phyloP scores from a whole-genome alignment of 139 green algal species.

The Coelastrella sp. region DNA sequence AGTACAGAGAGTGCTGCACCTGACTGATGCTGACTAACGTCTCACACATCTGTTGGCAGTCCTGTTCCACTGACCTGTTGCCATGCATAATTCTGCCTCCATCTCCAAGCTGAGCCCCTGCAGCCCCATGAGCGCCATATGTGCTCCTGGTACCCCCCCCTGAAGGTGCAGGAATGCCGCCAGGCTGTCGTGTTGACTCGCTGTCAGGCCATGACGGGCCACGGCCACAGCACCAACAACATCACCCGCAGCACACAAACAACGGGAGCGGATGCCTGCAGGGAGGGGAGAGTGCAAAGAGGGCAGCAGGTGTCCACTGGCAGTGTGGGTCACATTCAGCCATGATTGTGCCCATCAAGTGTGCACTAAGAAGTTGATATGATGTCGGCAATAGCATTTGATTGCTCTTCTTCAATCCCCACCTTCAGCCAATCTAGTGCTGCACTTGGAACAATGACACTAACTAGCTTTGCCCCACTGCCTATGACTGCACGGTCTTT shows the following conservation, averaged over 20 bases:
- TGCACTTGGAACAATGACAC: too few relatives aligned
- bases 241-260: conserved; percentile 54
- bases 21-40: too few relatives aligned
- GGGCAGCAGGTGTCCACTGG: background rate
- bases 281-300: background rate
- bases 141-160: conserved; percentile 36
- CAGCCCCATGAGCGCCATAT: conserved; percentile 51
- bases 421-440: too few relatives aligned
- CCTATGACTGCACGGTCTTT: too few relatives aligned
- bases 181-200: conserved; percentile 53
- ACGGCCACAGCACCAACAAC: conserved; percentile 52
- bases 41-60: too few relatives aligned
- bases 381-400: too few relatives aligned
- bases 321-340: background rate
- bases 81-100: conserved; percentile 51
- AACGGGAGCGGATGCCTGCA: conserved; percentile 45
- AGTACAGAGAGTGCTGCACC: too few relatives aligned
- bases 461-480: too few relatives aligned
- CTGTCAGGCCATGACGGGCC: conserved; percentile 23
- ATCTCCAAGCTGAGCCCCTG: conserved; percentile 48
- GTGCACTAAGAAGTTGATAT: too few relatives aligned
- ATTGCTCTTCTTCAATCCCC: too few relatives aligned
- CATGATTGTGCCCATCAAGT: too few relatives aligned
- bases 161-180: conserved; percentile 50
- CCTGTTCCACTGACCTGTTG: conserved; percentile 21